Percentiles rank a stretch among this genome's conserved stretches.
phyloP scores from a whole-genome alignment of 768 basidiomycete genomes.

The Auriculariales sp. region DNA sequence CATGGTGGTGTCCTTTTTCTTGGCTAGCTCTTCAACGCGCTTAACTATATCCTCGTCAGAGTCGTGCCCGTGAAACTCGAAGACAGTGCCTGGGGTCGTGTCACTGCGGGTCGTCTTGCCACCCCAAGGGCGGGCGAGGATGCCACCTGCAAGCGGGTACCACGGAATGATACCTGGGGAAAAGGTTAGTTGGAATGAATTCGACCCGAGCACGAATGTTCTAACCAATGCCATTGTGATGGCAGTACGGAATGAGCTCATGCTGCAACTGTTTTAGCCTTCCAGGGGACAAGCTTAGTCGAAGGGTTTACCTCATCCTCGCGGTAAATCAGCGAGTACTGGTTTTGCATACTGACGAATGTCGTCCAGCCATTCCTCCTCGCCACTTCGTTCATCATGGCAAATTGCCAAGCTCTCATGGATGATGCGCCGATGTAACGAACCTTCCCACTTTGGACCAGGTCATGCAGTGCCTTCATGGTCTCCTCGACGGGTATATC shows the following conservation, averaged over 20 bases:
- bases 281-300: not conserved
- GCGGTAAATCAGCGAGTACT: constrained; percentile 18
- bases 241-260: constrained; percentile 5
- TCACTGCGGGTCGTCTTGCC: constrained; percentile 12
- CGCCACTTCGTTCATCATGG: constrained; percentile 6
- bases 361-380: constrained; percentile 13
- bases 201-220: too few species aligned
- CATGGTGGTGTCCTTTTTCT: constrained; percentile 26
- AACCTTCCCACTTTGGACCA: constrained; percentile 19
- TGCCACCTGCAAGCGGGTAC: constrained; percentile 26
- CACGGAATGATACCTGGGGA: constrained; percentile 41
- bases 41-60: constrained; percentile 21
- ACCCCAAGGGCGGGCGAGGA: constrained; percentile 23
- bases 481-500: constrained; percentile 15
- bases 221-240: constrained; percentile 26
- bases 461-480: constrained; percentile 22
- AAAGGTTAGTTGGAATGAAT: too few species aligned
- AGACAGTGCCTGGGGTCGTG: constrained; percentile 9
- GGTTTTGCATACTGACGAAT: constrained; percentile 24
- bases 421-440: constrained; percentile 14
- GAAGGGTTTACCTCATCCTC: constrained; percentile 13
- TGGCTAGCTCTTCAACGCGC: constrained; percentile 27
- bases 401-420: constrained; percentile 11
- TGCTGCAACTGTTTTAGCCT: not conserved
- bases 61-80: constrained; percentile 14